phyloP scores from a whole-genome alignment of 176 grass and related monocot species.

The Elymus sibiricus region DNA sequence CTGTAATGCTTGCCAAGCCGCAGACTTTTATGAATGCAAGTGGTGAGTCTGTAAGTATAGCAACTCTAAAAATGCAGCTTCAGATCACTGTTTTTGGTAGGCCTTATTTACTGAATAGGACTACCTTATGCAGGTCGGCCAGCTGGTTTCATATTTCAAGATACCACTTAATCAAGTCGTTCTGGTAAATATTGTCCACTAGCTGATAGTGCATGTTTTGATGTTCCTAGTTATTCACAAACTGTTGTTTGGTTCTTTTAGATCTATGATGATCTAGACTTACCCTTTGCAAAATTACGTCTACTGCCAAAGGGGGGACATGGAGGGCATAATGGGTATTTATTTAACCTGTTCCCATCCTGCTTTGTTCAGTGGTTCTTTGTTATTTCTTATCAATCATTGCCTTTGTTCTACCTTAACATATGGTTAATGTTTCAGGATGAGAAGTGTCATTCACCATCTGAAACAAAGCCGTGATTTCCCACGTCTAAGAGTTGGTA shows the following conservation, averaged over 20 bases:
- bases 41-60: conserved; percentile 96
- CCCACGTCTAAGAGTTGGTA: conserved; percentile 82
- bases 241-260: conserved; percentile 30
- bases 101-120: conserved; percentile 7
- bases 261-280: conserved; percentile 92
- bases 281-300: conserved; percentile 85
- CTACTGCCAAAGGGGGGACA: conserved; percentile 90
- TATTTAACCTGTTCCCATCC: background rate
- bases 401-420: background rate
- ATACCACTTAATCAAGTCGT: conserved; percentile 89
- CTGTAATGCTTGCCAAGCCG: conserved; percentile 85
- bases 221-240: background rate
- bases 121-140: conserved; percentile 58
- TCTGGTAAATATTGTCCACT: conserved; percentile 49
- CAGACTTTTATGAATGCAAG: conserved; percentile 97
- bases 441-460: conserved; percentile 89
- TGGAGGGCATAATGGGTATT: conserved; percentile 90
- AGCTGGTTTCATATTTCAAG: conserved; percentile 88
- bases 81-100: background rate
- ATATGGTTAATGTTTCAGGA: conserved; percentile 33
- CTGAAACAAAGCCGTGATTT: conserved; percentile 82
- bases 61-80: background rate
- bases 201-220: background rate
- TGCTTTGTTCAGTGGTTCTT: background rate
- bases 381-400: background rate